Evolutionary conservation across 75 land plant genomes (phyloP), one percentile per base, ranked within the genome.

Genomic region (Cryptomeria japonica): DNA sequence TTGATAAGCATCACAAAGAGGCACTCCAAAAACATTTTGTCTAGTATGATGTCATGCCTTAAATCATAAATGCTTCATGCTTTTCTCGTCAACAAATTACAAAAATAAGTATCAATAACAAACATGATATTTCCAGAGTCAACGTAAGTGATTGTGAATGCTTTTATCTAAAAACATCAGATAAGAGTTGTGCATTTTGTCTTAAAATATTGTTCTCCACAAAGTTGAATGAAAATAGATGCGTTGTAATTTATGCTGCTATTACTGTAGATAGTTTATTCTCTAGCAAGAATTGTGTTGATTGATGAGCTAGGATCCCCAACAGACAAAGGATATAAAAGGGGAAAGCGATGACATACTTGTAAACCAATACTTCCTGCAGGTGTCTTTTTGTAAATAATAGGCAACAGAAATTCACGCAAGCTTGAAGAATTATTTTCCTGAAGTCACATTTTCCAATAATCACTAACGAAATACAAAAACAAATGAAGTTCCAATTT

Each of bases 391-490:
- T 68, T 78, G 46, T 75, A 38, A 22, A 97, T 85, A 72, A 92
- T 87, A 83, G 92, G 93, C 86, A 95, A 76, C 9, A 97, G 77
- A 91, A 92, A 97, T 53, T 97, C 99, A 31, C 99, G 95, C 92
- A 97, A 90, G 86, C 99, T 95, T 44, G 97, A 97, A 36, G 99
- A 95, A 89, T 97, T 95, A 90, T 94, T 96, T 87, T 95, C 99
- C 99, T 97, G 91, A 64, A 90, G 12, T 31, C 37, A n/a, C n/a
- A 87, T 49, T 87, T 75, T 55, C 80, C 36, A 51, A 42, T 32
- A 36, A 77, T 58, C 76, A 36, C 34, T 82, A 46, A 25, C 28
- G 16, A n/a, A 82, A 44, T 82, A 44, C 47, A 82, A 82, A 82
- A n/a, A 82, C 49, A 82, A 46, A 12, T 38, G 37, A 84, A 39